Evolutionary conservation across 768 basidiomycete species (phyloP).

Genomic region (Amanita molliuscula): DNA sequence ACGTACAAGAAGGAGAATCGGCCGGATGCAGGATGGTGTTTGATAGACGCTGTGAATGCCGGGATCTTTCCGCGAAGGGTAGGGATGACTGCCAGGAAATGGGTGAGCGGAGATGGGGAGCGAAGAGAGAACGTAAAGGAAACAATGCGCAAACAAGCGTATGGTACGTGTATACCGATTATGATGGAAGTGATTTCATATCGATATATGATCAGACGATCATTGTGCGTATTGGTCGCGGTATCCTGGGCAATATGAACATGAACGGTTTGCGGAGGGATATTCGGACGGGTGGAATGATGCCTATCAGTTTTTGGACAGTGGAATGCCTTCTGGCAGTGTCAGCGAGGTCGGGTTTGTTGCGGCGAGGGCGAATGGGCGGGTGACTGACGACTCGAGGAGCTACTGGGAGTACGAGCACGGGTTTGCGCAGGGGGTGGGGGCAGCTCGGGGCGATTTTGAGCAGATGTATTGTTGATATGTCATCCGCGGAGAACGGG

Average conservation of each 20-base stretch:
- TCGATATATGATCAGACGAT: constrained; percentile 16
- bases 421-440: constrained; percentile 49
- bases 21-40: constrained; percentile 70
- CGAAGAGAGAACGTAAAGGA: constrained; percentile 15
- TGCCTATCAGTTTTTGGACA: constrained; percentile 43
- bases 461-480: constrained; percentile 17
- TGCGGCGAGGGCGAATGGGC: constrained; percentile 43
- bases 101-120: constrained; percentile 11
- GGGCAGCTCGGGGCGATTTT: constrained; percentile 30
- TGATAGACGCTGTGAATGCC: constrained; percentile 49
- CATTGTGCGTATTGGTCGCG: constrained; percentile 34
- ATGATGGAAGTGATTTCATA: neutral
- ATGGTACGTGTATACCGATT: constrained; percentile 15
- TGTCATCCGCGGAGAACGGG: neutral
- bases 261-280: constrained; percentile 58
- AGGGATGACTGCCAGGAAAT: constrained; percentile 27
- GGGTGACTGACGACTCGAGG: constrained; percentile 33
- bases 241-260: constrained; percentile 49
- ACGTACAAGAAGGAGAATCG: constrained; percentile 61
- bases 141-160: constrained; percentile 18
- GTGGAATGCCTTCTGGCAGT: constrained; percentile 9
- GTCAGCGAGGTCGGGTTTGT: constrained; percentile 56
- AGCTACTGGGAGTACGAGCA: constrained; percentile 66
- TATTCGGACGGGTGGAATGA: constrained; percentile 68
- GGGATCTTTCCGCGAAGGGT: constrained; percentile 51